A percentile compares a stretch with the other conserved stretches of the same genome.
Conservation (phyloP, 306 rosid genomes). For the Prunus armeniaca region DNA sequence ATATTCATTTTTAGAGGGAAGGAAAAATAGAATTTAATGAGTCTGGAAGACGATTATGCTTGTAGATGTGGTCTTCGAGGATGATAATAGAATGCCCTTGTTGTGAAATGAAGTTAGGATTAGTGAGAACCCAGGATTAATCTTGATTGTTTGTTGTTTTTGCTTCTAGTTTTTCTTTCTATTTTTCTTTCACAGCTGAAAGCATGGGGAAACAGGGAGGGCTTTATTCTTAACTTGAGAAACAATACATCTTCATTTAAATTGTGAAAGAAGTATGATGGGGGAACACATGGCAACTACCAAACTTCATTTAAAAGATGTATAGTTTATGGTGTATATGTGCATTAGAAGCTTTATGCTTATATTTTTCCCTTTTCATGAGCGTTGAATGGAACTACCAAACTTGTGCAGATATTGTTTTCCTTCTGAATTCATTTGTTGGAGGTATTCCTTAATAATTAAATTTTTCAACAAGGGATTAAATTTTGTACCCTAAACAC, state of each 20-base stretch:
- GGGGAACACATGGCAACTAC: neutral
- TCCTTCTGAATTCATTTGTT: neutral
- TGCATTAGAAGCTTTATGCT: neutral
- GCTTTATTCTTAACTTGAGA: neutral
- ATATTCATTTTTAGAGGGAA: neutral
- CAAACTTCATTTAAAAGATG: neutral
- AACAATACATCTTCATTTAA: neutral
- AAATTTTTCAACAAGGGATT: neutral
- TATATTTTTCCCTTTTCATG: neutral
- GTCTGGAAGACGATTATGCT: neutral
- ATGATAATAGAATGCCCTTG: neutral
- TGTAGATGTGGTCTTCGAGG: neutral
- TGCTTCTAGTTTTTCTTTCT: neutral
- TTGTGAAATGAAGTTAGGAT: neutral
- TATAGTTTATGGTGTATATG: neutral
- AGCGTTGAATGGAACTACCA: neutral
- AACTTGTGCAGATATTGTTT: neutral
- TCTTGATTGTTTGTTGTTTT: neutral
- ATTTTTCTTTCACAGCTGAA: neutral
- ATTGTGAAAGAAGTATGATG: neutral
- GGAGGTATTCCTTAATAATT: neutral
- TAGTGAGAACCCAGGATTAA: neutral
- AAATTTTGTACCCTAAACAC: neutral
- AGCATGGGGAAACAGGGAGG: neutral
- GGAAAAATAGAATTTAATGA: neutral